These are phyloP conservation scores for Penicillium aurantiogriseum DNA, from an alignment of 2,329 filamentous ascomycete species.

Conservation along the genomic window DNA sequence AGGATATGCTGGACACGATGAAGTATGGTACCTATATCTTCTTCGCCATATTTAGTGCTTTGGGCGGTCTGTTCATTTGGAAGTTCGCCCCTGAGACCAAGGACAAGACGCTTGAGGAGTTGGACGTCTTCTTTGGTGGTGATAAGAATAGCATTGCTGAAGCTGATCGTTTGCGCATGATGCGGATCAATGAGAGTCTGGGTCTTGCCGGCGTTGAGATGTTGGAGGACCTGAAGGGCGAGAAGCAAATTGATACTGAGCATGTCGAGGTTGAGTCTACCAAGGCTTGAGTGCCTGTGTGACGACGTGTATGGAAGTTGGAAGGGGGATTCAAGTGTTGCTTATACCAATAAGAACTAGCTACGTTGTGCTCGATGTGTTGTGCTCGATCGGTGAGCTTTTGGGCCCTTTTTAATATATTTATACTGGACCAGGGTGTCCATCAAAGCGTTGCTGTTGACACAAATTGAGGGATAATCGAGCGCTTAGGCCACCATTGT, in stretches of 20 bases:
- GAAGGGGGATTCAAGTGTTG: background rate
- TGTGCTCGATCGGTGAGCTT: too few species aligned
- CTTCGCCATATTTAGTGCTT: conserved; percentile 42
- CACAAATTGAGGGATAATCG: too few species aligned
- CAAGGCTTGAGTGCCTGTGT: background rate
- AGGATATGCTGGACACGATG: conserved; percentile 29
- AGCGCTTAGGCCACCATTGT: too few species aligned
- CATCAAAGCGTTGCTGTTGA: too few species aligned
- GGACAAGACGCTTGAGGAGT: conserved; percentile 51
- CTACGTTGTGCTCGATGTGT: too few species aligned
- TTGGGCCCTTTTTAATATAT: too few species aligned
- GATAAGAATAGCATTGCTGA: conserved; percentile 34
- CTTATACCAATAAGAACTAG: background rate
- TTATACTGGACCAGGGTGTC: too few species aligned
- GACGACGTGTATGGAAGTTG: background rate
- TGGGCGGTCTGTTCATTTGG: conserved; percentile 38
- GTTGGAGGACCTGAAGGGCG: conserved; percentile 26
- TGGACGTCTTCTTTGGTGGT: conserved; percentile 54
- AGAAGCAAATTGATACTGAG: conserved; percentile 14
- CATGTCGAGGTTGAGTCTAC: conserved; percentile 17
- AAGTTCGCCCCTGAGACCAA: conserved; percentile 52
- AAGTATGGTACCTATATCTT: conserved; percentile 43
- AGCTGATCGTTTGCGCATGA: conserved; percentile 60
- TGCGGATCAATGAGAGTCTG: conserved; percentile 69
- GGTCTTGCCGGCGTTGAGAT: conserved; percentile 50